Base-by-base conservation (phyloP, 495 filamentous ascomycete genomes). In the Penicillium maclennaniae region DNA sequence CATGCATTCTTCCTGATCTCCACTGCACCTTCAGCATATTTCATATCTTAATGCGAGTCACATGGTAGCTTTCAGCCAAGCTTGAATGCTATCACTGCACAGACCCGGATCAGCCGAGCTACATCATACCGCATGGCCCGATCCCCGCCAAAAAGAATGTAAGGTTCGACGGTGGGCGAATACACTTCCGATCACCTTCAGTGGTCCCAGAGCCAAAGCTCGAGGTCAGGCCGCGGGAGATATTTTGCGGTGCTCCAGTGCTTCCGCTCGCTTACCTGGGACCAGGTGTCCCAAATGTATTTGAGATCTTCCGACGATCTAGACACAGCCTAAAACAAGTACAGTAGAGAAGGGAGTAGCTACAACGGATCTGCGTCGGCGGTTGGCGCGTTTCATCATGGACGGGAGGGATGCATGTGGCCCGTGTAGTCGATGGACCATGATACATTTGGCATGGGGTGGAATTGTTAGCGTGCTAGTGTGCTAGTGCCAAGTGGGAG, bases 311-410 rank as follows among this genome's bases (percentile, higher is more conserved):
- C n/a, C n/a, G n/a, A 10, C 3, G 31, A 31, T 31, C 31, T 14
- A 3, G 27, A 31, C 2, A 12, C 2, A 12, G 31, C 31, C 10
- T 34, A 3, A 12, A 34, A 34, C n/a, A n/a, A n/a, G n/a, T n/a
- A n/a, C n/a, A n/a, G n/a, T n/a, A n/a, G 23, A 25, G 49, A 19
- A 45, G 14, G 53, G 40, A 37, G 25, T n/a, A 20, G 38, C 39
- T 55, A 54, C 47, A 37, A 62, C 53, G 25, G 60, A 63, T 66
- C 60, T 66, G 44, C 60, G 52, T 51, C 53, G 40, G 51, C 43
- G 16, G 51, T 58, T 63, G 54, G 54, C 56, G 56, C 43, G 62
- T 66, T 63, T 63, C 60, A 61, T 51, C 54, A 55, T 17, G 16
- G 49, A 56, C 51, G 54, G 61, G 51, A 61, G 55, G 55, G 49